A percentile compares a stretch with the other conserved stretches of the same genome.
These are phyloP conservation scores for Monilinia laxa DNA, from an alignment of 2,329 filamentous ascomycete species.

Conservation along the genomic window DNA sequence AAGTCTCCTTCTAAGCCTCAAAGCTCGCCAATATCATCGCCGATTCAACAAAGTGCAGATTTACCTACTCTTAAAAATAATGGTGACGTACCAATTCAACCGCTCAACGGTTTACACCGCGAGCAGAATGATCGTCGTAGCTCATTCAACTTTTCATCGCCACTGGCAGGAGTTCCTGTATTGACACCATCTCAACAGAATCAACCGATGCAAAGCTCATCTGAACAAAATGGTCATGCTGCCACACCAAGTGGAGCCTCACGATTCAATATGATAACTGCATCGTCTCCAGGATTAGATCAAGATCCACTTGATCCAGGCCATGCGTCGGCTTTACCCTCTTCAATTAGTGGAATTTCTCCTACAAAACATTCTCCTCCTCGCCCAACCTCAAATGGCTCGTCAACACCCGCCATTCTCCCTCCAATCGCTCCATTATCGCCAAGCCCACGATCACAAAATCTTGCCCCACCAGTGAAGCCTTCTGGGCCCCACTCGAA, in stretches of 20 bases:
- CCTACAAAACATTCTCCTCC: constrained; percentile 48
- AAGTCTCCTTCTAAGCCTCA: constrained; percentile 22
- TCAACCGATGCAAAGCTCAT: constrained; percentile 25
- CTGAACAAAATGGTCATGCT: constrained; percentile 24
- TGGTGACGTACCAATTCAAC: constrained; percentile 21
- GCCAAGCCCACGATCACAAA: constrained; percentile 56
- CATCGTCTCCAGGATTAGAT: constrained; percentile 25
- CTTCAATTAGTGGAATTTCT: constrained; percentile 44
- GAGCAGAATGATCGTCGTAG: constrained; percentile 32
- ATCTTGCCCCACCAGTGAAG: constrained; percentile 62
- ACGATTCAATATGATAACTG: constrained; percentile 10
- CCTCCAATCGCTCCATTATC: constrained; percentile 58
- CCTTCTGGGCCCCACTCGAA: constrained; percentile 32
- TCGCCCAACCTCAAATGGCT: constrained; percentile 32
- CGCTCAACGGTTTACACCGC: constrained; percentile 27
- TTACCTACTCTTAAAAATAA: constrained; percentile 26
- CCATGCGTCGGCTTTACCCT: constrained; percentile 37
- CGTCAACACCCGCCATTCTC: constrained; percentile 47
- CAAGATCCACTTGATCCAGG: constrained; percentile 28
- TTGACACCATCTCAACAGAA: constrained; percentile 35
- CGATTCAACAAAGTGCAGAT: constrained; percentile 24
- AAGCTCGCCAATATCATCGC: constrained; percentile 21
- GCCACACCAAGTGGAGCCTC: constrained; percentile 21
- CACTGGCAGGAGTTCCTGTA: constrained; percentile 35
- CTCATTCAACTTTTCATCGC: constrained; percentile 38